A percentile compares a stretch with the other conserved stretches of the same genome.
Conservation (phyloP, 2,329 filamentous ascomycete species). For the Fusarium armeniacum region DNA sequence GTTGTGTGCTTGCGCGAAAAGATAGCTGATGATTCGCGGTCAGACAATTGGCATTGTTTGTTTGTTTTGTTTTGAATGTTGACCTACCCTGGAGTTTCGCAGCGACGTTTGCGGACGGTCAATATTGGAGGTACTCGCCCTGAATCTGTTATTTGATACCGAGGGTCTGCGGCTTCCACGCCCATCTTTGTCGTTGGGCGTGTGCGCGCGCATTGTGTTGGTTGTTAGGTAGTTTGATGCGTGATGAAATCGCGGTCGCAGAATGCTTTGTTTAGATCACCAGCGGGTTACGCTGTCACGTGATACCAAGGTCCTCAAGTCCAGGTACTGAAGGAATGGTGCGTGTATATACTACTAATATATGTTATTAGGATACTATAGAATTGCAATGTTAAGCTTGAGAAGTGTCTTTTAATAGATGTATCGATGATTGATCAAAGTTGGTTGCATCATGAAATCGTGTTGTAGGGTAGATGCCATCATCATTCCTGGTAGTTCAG, state of each 20-base stretch:
- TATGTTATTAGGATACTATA: not conserved
- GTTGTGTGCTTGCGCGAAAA: constrained; percentile 65
- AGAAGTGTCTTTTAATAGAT: too few relatives aligned
- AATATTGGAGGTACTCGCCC: constrained; percentile 56
- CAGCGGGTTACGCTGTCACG: constrained; percentile 43
- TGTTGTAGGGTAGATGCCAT: not conserved
- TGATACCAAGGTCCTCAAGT: constrained; percentile 14
- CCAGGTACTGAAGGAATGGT: not conserved
- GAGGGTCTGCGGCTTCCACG: constrained; percentile 51
- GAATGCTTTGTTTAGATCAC: constrained; percentile 40
- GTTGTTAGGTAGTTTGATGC: constrained; percentile 14
- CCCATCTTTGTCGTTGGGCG: constrained; percentile 53
- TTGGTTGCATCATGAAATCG: not conserved
- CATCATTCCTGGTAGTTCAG: not conserved
- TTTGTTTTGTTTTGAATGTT: constrained; percentile 46
- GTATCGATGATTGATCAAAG: not conserved
- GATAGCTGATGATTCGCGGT: constrained; percentile 37
- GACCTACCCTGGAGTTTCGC: constrained; percentile 58
- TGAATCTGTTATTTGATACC: constrained; percentile 50
- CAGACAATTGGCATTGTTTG: constrained; percentile 25
- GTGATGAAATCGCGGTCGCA: constrained; percentile 29
- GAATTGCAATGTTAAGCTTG: not conserved
- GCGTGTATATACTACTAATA: too few relatives aligned
- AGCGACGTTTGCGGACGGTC: constrained; percentile 56
- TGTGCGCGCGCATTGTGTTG: constrained; percentile 54